Base-by-base conservation (phyloP, 768 basidiomycete species). In the Trametes maxima region DNA sequence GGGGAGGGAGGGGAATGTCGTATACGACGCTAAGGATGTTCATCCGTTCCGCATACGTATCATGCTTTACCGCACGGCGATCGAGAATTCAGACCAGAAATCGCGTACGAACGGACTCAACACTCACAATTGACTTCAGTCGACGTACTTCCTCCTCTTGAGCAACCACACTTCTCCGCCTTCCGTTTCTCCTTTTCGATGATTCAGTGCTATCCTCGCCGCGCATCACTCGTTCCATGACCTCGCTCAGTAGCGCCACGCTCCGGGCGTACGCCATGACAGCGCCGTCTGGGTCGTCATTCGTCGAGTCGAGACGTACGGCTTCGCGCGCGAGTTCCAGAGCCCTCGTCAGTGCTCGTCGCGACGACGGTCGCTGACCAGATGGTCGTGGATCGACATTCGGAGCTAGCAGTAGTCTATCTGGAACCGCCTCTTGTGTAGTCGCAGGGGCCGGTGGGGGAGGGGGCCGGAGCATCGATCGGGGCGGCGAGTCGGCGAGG, bases 1-100 rank as follows among this genome's bases (percentile, higher is more conserved):
- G 85, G 21, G 88, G 88, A 45, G 85, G 82, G 45, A 89, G 82
- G 24, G 90, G 90, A 73, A 94, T 92, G 73, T 86, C 89, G 78
- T 94, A 94, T 64, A 94, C 93, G 65, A 92, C 81, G 68, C 90
- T 91, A 57, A 96, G 82, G 70, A 95, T 94, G 69, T 91, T 90
- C 89, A 96, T 94, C 53, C 94, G 85, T 74, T 96, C 92, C 60
- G 91, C 92, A 73, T 96, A 96, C 10, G 94, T 95, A 74, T 96
- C 94, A 71, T 95, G 94, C 94, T 95, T 72, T 19, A 56, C 19
- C 53, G 39, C 50, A 47, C 37, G 50, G 35, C 14, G 39, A 33
- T 19, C 5, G 28, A 21, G 45, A 42, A 37, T 40, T 54, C 22
- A 50, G 48, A 2, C 13, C 19, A 39, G 48, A 40, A 21, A 24